These are phyloP conservation scores for Crithidia expoeki DNA, from an alignment of 208 protist species.

Conservation along the genomic window DNA sequence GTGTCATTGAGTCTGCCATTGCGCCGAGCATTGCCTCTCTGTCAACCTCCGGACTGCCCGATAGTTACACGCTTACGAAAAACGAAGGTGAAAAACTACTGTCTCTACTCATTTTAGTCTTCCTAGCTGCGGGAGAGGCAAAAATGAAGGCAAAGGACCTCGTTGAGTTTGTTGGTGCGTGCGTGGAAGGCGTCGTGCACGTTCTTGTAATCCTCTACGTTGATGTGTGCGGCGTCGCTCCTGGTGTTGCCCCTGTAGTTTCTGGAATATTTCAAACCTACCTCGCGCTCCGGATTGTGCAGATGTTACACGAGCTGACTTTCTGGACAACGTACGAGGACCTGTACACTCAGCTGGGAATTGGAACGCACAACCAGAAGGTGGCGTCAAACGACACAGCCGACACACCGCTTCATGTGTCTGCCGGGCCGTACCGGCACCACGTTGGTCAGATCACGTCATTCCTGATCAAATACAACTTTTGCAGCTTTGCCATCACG, in stretches of 20 bases:
- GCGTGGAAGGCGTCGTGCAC: constrained; percentile 12
- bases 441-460: constrained; percentile 36
- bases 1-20: constrained; percentile 10
- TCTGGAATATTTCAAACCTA: constrained; percentile 16
- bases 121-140: constrained; percentile 14
- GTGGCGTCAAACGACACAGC: background rate
- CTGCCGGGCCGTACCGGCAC: constrained; percentile 29
- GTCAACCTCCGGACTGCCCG: background rate
- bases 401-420: constrained; percentile 18
- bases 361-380: constrained; percentile 16
- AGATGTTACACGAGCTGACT: constrained; percentile 38
- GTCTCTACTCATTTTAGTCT: constrained; percentile 19
- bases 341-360: constrained; percentile 11
- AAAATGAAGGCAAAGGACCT: constrained; percentile 22
- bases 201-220: constrained; percentile 17
- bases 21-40: constrained; percentile 13
- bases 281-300: constrained; percentile 26
- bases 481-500: constrained; percentile 12
- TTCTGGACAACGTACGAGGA: constrained; percentile 50
- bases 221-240: constrained; percentile 23
- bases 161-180: constrained; percentile 22
- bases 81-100: constrained; percentile 4
- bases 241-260: constrained; percentile 17
- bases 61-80: background rate
- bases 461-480: constrained; percentile 18